A percentile compares a stretch with the other conserved stretches of the same genome.
Evolutionary conservation across 2,329 filamentous ascomycete species (phyloP).

Genomic region (Sporothrix phasma): DNA sequence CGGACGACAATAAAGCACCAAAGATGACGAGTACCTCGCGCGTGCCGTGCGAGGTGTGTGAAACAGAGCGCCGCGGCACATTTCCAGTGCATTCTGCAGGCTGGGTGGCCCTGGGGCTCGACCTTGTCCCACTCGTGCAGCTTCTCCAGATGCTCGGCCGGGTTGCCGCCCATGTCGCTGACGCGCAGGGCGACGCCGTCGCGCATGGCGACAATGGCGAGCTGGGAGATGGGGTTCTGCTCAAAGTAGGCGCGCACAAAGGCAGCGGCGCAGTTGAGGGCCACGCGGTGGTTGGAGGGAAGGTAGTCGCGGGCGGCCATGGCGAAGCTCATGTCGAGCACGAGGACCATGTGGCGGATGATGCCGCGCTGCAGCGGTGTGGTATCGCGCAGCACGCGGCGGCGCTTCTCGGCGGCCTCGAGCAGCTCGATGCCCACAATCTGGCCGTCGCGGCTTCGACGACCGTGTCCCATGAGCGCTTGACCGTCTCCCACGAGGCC

Average conservation of each 20-base stretch:
- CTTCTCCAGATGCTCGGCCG: conserved; percentile 72
- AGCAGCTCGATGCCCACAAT: conserved; percentile 66
- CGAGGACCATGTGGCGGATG: conserved; percentile 87
- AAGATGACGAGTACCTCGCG: conserved; percentile 87
- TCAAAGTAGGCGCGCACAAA: conserved; percentile 96
- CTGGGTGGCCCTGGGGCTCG: conserved; percentile 65
- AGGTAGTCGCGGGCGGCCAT: conserved; percentile 94
- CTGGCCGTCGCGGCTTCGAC: conserved; percentile 72
- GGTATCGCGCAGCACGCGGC: conserved; percentile 78
- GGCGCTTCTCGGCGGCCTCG: conserved; percentile 74
- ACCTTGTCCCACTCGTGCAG: conserved; percentile 56
- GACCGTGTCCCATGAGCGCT: conserved; percentile 61
- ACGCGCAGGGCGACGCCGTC: conserved; percentile 81
- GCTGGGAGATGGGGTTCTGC: conserved; percentile 94
- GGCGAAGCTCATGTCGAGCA: conserved; percentile 83
- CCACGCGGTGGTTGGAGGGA: conserved; percentile 75
- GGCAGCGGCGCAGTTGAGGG: conserved; percentile 70
- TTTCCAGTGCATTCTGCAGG: conserved; percentile 90
- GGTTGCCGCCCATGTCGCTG: conserved; percentile 85
- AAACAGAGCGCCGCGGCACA: conserved; percentile 85
- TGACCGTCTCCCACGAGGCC: conserved; percentile 57
- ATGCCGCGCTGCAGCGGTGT: conserved; percentile 93
- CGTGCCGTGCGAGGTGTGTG: conserved; percentile 86
- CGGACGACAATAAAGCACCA: conserved; percentile 79
- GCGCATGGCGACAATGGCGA: conserved; percentile 85